These are phyloP conservation scores for Penicillium sp. DNA, from an alignment of 2,329 filamentous ascomycete genomes.

Conservation along the genomic window DNA sequence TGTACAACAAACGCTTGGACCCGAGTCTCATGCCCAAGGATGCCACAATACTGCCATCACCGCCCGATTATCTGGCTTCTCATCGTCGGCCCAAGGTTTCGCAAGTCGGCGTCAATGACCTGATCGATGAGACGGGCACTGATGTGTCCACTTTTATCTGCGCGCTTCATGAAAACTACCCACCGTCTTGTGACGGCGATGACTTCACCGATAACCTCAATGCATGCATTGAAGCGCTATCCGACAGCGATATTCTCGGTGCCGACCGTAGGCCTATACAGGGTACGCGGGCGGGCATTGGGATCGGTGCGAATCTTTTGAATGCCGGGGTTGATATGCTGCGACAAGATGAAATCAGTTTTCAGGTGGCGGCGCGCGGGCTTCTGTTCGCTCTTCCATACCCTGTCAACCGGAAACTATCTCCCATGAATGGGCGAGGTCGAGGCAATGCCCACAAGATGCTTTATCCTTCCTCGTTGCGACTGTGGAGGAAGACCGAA, in stretches of 20 bases:
- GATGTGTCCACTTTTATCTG: conserved; percentile 87
- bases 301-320: conserved; percentile 53
- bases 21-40: conserved; percentile 30
- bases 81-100: conserved; percentile 57
- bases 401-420: conserved; percentile 65
- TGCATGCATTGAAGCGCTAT: conserved; percentile 79
- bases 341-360: conserved; percentile 89
- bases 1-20: conserved; percentile 87
- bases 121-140: conserved; percentile 91
- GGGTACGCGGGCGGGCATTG: conserved; percentile 47
- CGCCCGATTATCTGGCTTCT: conserved; percentile 57
- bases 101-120: conserved; percentile 62
- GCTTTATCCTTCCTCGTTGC: conserved; percentile 83
- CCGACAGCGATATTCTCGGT: conserved; percentile 79
- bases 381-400: conserved; percentile 77
- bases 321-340: conserved; percentile 55
- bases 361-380: conserved; percentile 83
- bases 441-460: conserved; percentile 69
- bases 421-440: conserved; percentile 32
- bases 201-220: conserved; percentile 72
- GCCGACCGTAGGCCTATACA: conserved; percentile 49
- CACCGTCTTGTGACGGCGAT: conserved; percentile 66
- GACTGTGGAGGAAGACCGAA: conserved; percentile 76
- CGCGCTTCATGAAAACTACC: conserved; percentile 89
- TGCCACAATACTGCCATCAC: conserved; percentile 47